Base-by-base conservation (phyloP, 441 rosid genomes). In the Kokia cookei region DNA sequence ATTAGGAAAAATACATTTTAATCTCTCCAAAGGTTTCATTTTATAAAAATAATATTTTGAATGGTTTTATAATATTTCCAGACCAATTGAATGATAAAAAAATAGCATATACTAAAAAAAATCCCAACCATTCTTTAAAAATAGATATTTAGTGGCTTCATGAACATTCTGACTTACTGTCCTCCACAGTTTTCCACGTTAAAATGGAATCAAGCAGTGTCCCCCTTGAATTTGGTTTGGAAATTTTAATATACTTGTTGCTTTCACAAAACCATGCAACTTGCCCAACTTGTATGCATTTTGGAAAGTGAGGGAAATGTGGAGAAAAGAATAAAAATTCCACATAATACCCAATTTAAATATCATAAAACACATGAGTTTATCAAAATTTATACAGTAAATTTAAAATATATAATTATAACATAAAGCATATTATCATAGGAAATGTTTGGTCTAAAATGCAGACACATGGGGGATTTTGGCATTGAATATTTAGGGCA, bases 271-370 rank as follows among this genome's bases (percentile, higher is more conserved):
- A 15, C 19, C 54, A 17, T 57, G 60, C 71, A 45, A 66, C 45
- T 58, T 50, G 73, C 69, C 19, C 80, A 60, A 73, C 11, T 73
- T 67, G 73, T 43, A 43, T 4, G 76, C 14, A 27, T 17, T 10
- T 3, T 13, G 65, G 43, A 24, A 55, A 53, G 45, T 0, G 17
- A 32, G 42, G 32, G 55, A 43, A 43, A 43, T 2, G 27, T 32
- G 54, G 45, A 65, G 14, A 65, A 47, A 66, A 55, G 22, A 57
- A 10, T 22, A 22, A 9, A 57, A 22, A 10, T 9, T 11, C 7
- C n/a, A 14, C 7, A 51, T 4, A 13, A 15, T 51, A 5, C 19
- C 15, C 55, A 14, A 13, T 15, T n/a, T 51, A 6, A 2, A n/a
- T 54, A 54, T 54, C 12, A 13, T 15, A 3, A 14, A 19, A 19